phyloP scores from a whole-genome alignment of 2,329 filamentous ascomycete genomes.

The Cucurbitaria berberidis region DNA sequence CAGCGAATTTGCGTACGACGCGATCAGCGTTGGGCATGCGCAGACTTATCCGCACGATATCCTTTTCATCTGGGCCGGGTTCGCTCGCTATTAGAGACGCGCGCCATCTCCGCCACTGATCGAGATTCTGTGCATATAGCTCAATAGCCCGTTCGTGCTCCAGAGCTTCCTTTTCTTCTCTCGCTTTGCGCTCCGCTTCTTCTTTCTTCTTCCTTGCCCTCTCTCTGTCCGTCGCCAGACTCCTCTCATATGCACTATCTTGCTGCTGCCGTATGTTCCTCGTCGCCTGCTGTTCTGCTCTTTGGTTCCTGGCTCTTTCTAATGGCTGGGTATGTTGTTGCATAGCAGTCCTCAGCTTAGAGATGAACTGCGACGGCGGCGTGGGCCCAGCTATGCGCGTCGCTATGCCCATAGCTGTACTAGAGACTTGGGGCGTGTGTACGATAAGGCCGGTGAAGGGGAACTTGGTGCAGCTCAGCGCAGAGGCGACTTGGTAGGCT shows the following conservation, averaged over 20 bases:
- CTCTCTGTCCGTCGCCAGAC: slow-evolving; percentile 84
- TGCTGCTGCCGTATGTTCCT: slow-evolving; percentile 84
- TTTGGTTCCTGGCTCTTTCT: slow-evolving; percentile 73
- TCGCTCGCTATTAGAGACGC: slow-evolving; percentile 70
- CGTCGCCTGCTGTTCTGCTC: slow-evolving; percentile 80
- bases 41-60: slow-evolving; percentile 73
- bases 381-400: slow-evolving; percentile 77
- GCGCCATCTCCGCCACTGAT: slow-evolving; percentile 83
- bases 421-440: slow-evolving; percentile 82
- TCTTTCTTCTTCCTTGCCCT: slow-evolving; percentile 77
- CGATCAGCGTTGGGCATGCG: slow-evolving; percentile 71
- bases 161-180: slow-evolving; percentile 70
- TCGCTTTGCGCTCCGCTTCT: slow-evolving; percentile 69
- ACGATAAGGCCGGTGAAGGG: slow-evolving; percentile 87
- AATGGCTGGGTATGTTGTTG: slow-evolving; percentile 78
- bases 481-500: slow-evolving; percentile 88
- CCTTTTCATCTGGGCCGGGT: slow-evolving; percentile 67
- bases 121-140: slow-evolving; percentile 59
- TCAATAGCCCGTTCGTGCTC: slow-evolving; percentile 68
- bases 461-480: slow-evolving; percentile 88
- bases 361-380: slow-evolving; percentile 72
- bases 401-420: slow-evolving; percentile 88
- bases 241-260: slow-evolving; percentile 91
- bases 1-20: slow-evolving; percentile 76
- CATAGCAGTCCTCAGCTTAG: slow-evolving; percentile 76